Conservation (phyloP, 1,139 yeast genomes). For the Lodderomyces parapsilosis region DNA sequence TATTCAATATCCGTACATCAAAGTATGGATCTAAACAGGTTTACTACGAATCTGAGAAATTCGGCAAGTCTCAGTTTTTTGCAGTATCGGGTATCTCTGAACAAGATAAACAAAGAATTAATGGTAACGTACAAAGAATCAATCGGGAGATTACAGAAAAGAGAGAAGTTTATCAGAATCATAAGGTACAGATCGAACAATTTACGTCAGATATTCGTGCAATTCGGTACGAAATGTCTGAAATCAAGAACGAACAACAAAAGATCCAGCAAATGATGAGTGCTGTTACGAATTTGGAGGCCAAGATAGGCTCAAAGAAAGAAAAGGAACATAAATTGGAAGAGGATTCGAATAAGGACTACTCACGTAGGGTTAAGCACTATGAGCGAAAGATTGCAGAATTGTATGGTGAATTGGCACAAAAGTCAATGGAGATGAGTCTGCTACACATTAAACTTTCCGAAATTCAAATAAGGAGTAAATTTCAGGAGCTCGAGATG, state of each 20-base stretch:
- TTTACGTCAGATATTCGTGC: constrained; percentile 12
- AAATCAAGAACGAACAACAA: constrained; percentile 15
- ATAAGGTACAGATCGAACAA: not conserved
- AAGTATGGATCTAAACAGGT: constrained; percentile 57
- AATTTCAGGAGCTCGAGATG: constrained; percentile 19
- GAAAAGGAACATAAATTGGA: constrained; percentile 26
- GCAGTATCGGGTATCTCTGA: constrained; percentile 45
- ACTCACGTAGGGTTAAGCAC: constrained; percentile 25
- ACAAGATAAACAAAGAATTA: constrained; percentile 25
- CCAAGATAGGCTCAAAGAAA: constrained; percentile 21
- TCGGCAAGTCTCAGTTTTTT: constrained; percentile 34
- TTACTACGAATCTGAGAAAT: constrained; percentile 38
- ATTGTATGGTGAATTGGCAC: constrained; percentile 22
- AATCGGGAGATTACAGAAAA: constrained; percentile 6
- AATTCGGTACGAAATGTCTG: constrained; percentile 18
- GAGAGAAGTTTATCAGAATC: constrained; percentile 5
- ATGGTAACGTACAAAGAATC: constrained; percentile 10
- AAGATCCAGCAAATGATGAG: constrained; percentile 15
- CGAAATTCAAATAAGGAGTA: constrained; percentile 20
- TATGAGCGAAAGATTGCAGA: constrained; percentile 24
- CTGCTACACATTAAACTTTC: constrained; percentile 19
- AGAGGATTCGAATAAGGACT: constrained; percentile 27
- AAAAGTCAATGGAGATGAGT: constrained; percentile 16
- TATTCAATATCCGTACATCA: constrained; percentile 54
- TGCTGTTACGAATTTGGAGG: constrained; percentile 18